These are phyloP conservation scores for Xylariaceae sp. DNA, from an alignment of 2,329 filamentous ascomycete genomes.

Conservation along the genomic window DNA sequence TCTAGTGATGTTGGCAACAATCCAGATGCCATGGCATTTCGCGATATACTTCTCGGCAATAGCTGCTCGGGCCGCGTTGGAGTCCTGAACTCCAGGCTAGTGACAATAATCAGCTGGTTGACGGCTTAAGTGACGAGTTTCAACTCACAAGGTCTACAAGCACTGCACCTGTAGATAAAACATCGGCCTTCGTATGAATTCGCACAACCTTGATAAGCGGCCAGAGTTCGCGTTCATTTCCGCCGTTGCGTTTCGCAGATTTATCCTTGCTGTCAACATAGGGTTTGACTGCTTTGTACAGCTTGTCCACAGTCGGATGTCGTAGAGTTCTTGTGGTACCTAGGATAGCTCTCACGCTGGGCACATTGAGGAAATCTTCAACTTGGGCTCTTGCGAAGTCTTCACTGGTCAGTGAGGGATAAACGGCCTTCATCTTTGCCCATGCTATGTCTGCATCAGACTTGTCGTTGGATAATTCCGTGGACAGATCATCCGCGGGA, in stretches of 20 bases:
- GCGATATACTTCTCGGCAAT: slow-evolving; percentile 58
- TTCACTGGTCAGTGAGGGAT: slow-evolving; percentile 19
- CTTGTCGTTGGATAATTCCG: slow-evolving; percentile 35
- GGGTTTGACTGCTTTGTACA: slow-evolving; percentile 41
- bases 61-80: slow-evolving; percentile 54
- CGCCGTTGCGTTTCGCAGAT: too few species aligned
- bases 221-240: slow-evolving; percentile 36
- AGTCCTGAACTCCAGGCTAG: slow-evolving; percentile 53
- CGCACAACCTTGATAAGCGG: slow-evolving; percentile 37
- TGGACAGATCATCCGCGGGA: slow-evolving; percentile 31
- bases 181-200: slow-evolving; percentile 45
- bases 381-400: slow-evolving; percentile 13
- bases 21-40: slow-evolving; percentile 54
- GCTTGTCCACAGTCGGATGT: slow-evolving; percentile 30
- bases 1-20: slow-evolving; percentile 54
- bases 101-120: background rate
- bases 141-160: slow-evolving; percentile 48
- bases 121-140: background rate
- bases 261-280: slow-evolving; percentile 54
- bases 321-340: slow-evolving; percentile 39
- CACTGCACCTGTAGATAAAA: slow-evolving; percentile 48
- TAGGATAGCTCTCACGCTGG: slow-evolving; percentile 37
- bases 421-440: slow-evolving; percentile 36
- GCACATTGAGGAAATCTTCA: slow-evolving; percentile 38
- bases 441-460: slow-evolving; percentile 38